phyloP scores from a whole-genome alignment of 2,329 filamentous ascomycete genomes.

The Aspergillus clavatus region DNA sequence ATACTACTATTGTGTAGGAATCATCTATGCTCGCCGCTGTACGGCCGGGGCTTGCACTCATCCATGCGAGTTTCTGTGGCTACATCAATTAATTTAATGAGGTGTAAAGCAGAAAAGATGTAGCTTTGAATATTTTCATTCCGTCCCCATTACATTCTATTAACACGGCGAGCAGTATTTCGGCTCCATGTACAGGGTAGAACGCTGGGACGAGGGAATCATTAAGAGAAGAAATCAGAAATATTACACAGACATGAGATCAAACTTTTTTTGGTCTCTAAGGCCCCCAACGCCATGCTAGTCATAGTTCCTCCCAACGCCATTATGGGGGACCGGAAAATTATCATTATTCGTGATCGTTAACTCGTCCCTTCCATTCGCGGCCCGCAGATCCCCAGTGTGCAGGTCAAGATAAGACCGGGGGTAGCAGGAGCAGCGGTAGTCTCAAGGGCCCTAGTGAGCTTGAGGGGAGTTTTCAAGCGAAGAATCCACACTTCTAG shows the following conservation, averaged over 20 bases:
- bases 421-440: not conserved
- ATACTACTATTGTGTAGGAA: too few species aligned
- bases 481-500: not conserved
- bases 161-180: not conserved
- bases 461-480: not conserved
- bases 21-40: too few species aligned
- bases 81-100: too few species aligned
- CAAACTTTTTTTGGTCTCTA: not conserved
- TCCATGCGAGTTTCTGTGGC: too few species aligned
- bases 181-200: not conserved
- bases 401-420: not conserved
- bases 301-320: not conserved
- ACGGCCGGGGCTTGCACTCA: too few species aligned
- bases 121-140: not conserved
- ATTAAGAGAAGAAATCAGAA: not conserved
- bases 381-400: not conserved
- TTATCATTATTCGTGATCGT: not conserved
- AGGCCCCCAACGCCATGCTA: constrained; percentile 16
- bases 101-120: not conserved
- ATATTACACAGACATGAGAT: not conserved
- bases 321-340: not conserved
- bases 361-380: not conserved
- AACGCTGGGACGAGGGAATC: not conserved
- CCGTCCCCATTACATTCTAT: not conserved
- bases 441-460: not conserved